Conservation (phyloP, 2,329 filamentous ascomycete genomes). For the Xylariaceae sp. region DNA sequence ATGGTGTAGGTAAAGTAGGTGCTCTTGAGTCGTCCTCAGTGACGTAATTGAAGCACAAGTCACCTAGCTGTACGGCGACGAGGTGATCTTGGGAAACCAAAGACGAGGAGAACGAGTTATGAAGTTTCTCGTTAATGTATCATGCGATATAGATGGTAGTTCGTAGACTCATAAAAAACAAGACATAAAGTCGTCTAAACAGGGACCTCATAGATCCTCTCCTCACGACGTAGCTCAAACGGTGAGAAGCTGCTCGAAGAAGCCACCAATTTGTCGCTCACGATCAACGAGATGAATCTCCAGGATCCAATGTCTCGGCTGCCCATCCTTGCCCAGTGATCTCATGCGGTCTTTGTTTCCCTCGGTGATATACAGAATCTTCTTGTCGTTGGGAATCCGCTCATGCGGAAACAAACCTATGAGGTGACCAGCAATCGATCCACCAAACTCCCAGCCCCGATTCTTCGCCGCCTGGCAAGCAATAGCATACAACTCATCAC, state of each 20-base stretch:
- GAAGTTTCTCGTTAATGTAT: too few relatives aligned
- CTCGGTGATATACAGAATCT: conserved; percentile 40
- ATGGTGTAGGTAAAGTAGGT: too few relatives aligned
- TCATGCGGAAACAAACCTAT: conserved; percentile 48
- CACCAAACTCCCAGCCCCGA: conserved; percentile 42
- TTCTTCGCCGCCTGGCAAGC: conserved; percentile 35
- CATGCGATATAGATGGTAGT: too few relatives aligned
- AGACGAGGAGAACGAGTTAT: background rate
- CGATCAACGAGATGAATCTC: conserved; percentile 44
- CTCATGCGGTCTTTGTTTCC: conserved; percentile 41
- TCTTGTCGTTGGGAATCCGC: conserved; percentile 44
- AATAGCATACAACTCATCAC: conserved; percentile 42
- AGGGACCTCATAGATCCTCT: background rate
- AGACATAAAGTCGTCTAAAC: background rate
- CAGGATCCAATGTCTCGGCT: conserved; percentile 45
- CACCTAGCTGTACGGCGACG: background rate
- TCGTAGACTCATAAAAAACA: background rate
- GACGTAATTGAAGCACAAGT: too few relatives aligned
- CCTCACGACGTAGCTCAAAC: conserved; percentile 7
- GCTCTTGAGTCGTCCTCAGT: too few relatives aligned
- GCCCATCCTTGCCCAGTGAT: conserved; percentile 36
- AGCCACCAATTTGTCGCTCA: conserved; percentile 36
- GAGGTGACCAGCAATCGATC: conserved; percentile 42
- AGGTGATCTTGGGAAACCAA: background rate
- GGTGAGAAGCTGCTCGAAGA: conserved; percentile 39